phyloP scores from a whole-genome alignment of 2,329 filamentous ascomycete genomes.

The Alternaria arbusti region DNA sequence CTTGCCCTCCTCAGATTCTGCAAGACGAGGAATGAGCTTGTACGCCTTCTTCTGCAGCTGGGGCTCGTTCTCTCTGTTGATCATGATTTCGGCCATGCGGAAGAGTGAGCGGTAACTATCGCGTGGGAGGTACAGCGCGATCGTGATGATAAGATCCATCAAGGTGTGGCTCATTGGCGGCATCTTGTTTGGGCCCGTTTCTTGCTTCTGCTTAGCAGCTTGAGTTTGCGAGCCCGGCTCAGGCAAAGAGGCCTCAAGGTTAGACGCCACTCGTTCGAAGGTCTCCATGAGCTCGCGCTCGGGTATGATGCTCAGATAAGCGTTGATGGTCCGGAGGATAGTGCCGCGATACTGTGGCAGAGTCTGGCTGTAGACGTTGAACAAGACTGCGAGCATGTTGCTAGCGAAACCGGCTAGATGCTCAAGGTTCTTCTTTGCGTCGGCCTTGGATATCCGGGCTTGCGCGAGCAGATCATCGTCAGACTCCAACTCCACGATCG shows the following conservation, averaged over 20 bases:
- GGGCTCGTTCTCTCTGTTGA: constrained; percentile 81
- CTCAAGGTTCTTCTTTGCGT: constrained; percentile 80
- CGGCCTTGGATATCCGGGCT: constrained; percentile 75
- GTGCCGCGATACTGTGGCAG: constrained; percentile 89
- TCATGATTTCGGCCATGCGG: constrained; percentile 81
- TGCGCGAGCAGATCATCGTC: constrained; percentile 77
- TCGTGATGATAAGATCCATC: constrained; percentile 96
- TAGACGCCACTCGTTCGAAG: constrained; percentile 19
- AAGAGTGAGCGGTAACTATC: constrained; percentile 87
- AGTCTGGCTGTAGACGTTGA: constrained; percentile 98
- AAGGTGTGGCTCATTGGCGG: constrained; percentile 92
- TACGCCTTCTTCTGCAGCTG: constrained; percentile 99
- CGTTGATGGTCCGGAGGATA: constrained; percentile 92
- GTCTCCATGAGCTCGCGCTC: constrained; percentile 47
- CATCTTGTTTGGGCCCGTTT: constrained; percentile 72
- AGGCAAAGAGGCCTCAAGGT: constrained; percentile 20
- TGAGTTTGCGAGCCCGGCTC: constrained; percentile 66
- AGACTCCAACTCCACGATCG: constrained; percentile 72
- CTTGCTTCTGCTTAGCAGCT: constrained; percentile 66
- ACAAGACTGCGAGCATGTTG: constrained; percentile 94
- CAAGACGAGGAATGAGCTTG: constrained; percentile 91
- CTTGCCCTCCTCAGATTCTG: constrained; percentile 78
- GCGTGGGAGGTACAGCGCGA: constrained; percentile 89
- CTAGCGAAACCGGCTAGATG: constrained; percentile 80
- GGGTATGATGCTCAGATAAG: constrained; percentile 88